Conservation (phyloP, 2,329 filamentous ascomycete species). For the Atkinsonella texensis region DNA sequence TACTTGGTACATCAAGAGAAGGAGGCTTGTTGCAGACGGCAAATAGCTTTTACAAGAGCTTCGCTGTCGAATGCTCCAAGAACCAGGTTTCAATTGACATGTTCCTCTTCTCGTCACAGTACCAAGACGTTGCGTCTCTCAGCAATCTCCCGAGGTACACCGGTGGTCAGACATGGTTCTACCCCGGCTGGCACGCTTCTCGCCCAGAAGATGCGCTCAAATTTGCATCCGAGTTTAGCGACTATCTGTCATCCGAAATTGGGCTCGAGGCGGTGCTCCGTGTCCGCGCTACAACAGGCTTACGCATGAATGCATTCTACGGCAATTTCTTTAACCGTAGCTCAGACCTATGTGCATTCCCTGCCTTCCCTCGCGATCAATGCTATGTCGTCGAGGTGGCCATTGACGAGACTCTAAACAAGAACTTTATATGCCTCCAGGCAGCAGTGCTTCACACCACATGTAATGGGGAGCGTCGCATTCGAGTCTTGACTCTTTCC, state of each 20-base stretch:
- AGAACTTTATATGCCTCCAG: slow-evolving; percentile 86
- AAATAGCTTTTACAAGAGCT: slow-evolving; percentile 97
- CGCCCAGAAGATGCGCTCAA: slow-evolving; percentile 93
- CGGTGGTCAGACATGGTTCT: slow-evolving; percentile 96
- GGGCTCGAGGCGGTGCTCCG: slow-evolving; percentile 91
- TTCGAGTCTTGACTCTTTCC: slow-evolving; percentile 85
- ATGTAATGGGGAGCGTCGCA: slow-evolving; percentile 91
- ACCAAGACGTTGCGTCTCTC: slow-evolving; percentile 92
- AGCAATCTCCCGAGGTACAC: slow-evolving; percentile 95
- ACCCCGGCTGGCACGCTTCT: slow-evolving; percentile 93
- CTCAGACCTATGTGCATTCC: slow-evolving; percentile 95
- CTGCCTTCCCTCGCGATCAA: slow-evolving; percentile 93
- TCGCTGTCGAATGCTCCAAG: slow-evolving; percentile 97
- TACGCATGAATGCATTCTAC: slow-evolving; percentile 97
- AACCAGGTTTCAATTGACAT: slow-evolving; percentile 98
- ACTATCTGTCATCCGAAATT: slow-evolving; percentile 93
- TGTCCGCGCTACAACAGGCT: slow-evolving; percentile 84
- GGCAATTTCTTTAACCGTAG: slow-evolving; percentile 99
- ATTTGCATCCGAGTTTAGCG: slow-evolving; percentile 92
- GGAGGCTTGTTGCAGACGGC: slow-evolving; percentile 76
- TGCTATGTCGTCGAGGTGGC: slow-evolving; percentile 97
- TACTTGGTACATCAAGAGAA: slow-evolving; percentile 89
- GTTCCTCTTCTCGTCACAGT: slow-evolving; percentile 92
- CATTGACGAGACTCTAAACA: slow-evolving; percentile 87
- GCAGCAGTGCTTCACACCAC: slow-evolving; percentile 93